Conservation (phyloP, 768 basidiomycete species). For the Lentinus brumalis region DNA sequence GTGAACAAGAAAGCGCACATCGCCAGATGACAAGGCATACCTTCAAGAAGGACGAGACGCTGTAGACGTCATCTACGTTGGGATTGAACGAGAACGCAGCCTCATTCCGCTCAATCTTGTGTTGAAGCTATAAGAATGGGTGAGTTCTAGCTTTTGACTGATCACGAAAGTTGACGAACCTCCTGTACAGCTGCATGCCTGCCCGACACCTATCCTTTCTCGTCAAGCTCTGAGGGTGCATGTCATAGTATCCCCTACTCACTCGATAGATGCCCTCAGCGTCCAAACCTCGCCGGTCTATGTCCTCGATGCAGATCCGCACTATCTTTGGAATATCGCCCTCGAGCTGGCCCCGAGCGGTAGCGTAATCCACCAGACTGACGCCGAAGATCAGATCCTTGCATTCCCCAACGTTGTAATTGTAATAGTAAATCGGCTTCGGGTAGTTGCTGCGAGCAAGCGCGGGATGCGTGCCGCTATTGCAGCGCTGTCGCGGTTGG, state of each 20-base stretch:
- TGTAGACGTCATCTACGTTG: constrained; percentile 76
- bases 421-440: constrained; percentile 72
- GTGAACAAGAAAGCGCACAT: not conserved
- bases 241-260: constrained; percentile 23
- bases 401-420: constrained; percentile 82
- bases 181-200: constrained; percentile 83
- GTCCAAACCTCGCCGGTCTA: constrained; percentile 78
- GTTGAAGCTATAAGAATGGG: constrained; percentile 60
- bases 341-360: constrained; percentile 65
- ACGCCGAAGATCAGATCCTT: constrained; percentile 90
- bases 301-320: constrained; percentile 76
- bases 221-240: constrained; percentile 3
- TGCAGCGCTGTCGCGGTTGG: constrained; percentile 67
- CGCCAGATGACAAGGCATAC: constrained; percentile 36
- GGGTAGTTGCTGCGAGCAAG: constrained; percentile 63
- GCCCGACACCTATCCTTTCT: constrained; percentile 64
- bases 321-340: constrained; percentile 80
- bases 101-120: constrained; percentile 87
- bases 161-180: constrained; percentile 42
- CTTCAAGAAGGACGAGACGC: constrained; percentile 84
- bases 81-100: constrained; percentile 69
- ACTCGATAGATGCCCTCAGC: constrained; percentile 83
- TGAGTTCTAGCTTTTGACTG: not conserved
- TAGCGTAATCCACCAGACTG: constrained; percentile 86
- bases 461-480: constrained; percentile 59